These are phyloP conservation scores for Vitis vinifera DNA, from an alignment of 164 flowering plant species.

Conservation along the genomic window ASM3070453v1 NC_081806.1:5992501-5993000, in stretches of 20 bases:
- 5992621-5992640: background rate
- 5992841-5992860: background rate
- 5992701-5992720: background rate
- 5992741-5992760: background rate
- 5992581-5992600: conserved; percentile 1
- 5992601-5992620: background rate
- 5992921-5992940: background rate
- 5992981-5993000: conserved; percentile 13
- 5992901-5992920: background rate
- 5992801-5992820: conserved; percentile 1
- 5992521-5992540: background rate
- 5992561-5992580: background rate
- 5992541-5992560: conserved; percentile 6
- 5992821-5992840: background rate
- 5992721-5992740: background rate
- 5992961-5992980: background rate
- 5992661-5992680: background rate
- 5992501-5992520: background rate
- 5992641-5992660: background rate
- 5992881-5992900: background rate
- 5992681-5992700: no score
- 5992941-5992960: background rate
- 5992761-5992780: background rate
- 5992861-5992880: background rate
- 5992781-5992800: background rate